Base-by-base conservation (phyloP, 1,284 basidiomycete genomes). In the Spongiforma sp. region DNA sequence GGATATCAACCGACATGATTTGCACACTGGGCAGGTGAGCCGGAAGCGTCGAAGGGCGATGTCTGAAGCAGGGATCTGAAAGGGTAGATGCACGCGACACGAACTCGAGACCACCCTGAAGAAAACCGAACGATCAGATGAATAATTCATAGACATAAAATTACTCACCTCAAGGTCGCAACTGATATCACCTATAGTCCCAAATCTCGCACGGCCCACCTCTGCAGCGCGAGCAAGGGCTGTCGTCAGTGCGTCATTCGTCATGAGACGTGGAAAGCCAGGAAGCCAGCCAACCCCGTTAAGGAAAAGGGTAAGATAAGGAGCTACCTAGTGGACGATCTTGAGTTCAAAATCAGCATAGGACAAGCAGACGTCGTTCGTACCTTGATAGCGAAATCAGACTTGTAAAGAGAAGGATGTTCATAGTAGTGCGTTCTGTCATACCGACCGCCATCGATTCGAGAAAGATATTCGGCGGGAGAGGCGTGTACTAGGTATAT, bases 1-100 rank as follows among this genome's bases (percentile, higher is more conserved):
- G 85, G 68, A 97, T 96, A 72, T 97, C 95, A 58, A 95, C 90
- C 0, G 92, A 87, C 86, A 95, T 94, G 71, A 96, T 87, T 59
- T 91, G 86, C 6, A 94, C 83, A 0, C 83, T 81, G 0, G 87
- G 86, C 4, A 88, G 79, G 59, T 84, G 74, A 1, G 77, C 69
- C 2, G 83, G 82, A 15, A 83, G 77, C 11, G 74, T 71, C 5
- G 73, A 62, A 1, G 84, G 86, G 34, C 77, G 83, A 67, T 83
- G 75, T 41, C 80, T 84, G 75, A 88, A 95, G 72, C 87, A 89
- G 0, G 95, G 95, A 24, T 85, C 79, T 30, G 91, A 91, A 54
- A 91, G 86, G 1, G 94, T 95, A 2, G 93, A 93, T 9, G 89
- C 78, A 28, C 82, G 83, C 9, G 88, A 85, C 57, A 96, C 82